Evolutionary conservation across 2,329 filamentous ascomycete species (phyloP).

Genomic region (Lachnellula arida): DNA sequence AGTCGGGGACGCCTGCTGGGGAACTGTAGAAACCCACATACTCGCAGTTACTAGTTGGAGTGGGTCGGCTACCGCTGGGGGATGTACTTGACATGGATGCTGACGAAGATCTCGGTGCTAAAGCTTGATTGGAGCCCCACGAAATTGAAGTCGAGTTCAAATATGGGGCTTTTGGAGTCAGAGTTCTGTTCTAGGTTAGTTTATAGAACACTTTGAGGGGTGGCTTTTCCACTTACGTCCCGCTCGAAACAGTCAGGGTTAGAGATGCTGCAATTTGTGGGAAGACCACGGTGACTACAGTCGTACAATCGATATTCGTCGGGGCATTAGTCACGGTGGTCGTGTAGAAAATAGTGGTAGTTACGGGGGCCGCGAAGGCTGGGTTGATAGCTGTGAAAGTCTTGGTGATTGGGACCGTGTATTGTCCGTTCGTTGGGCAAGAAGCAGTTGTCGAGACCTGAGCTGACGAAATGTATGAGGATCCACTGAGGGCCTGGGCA

Average conservation of each 20-base stretch:
- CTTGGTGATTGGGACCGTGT: constrained; percentile 4
- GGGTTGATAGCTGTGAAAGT: not conserved
- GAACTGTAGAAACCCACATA: not conserved
- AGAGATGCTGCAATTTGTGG: not conserved
- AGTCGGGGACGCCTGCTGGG: not conserved
- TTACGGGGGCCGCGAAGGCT: constrained; percentile 1
- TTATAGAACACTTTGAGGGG: not conserved
- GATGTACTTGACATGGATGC: too few relatives aligned
- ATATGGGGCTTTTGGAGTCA: not conserved
- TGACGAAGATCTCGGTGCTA: too few relatives aligned
- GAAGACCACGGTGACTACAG: constrained; percentile 5
- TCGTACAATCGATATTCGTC: not conserved
- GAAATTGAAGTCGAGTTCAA: too few relatives aligned
- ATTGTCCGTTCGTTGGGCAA: constrained; percentile 4
- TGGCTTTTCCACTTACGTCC: not conserved
- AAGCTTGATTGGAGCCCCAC: too few relatives aligned
- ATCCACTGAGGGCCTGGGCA: too few relatives aligned
- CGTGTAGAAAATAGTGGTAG: constrained; percentile 5
- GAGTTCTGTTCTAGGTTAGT: not conserved
- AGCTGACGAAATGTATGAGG: too few relatives aligned
- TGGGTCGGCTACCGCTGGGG: too few relatives aligned
- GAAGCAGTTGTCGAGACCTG: not conserved
- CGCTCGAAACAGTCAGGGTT: not conserved
- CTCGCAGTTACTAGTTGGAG: too few relatives aligned
- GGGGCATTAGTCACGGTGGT: constrained; percentile 7